phyloP scores from a whole-genome alignment of 169 alveolate genomes.

The Babesia bigemina region DNA sequence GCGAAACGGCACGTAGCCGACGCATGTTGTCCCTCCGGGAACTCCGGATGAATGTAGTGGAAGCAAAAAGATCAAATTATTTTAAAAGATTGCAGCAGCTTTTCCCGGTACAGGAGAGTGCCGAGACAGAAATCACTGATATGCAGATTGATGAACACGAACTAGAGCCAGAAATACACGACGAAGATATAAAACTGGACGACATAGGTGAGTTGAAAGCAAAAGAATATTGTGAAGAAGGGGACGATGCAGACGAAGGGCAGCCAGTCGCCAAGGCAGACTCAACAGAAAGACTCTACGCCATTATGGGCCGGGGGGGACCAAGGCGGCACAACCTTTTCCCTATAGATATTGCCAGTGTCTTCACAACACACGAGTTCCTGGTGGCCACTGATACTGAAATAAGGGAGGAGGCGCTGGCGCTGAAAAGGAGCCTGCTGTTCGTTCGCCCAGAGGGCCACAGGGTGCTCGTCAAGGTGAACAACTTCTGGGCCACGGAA shows the following conservation, averaged over 20 bases:
- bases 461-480: slow-evolving; percentile 38
- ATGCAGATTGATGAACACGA: neutral
- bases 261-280: too few relatives aligned
- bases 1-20: slow-evolving; percentile 13
- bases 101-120: neutral
- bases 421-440: slow-evolving; percentile 34
- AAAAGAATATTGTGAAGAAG: neutral
- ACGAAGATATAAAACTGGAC: neutral
- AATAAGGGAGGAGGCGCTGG: slow-evolving; percentile 59
- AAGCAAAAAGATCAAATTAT: slow-evolving; percentile 4
- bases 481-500: slow-evolving; percentile 45
- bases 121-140: neutral
- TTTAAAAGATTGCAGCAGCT: slow-evolving; percentile 2
- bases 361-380: slow-evolving; percentile 60
- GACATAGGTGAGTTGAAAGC: neutral
- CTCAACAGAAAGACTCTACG: neutral
- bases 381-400: slow-evolving; percentile 35
- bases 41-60: slow-evolving; percentile 22
- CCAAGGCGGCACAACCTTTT: neutral
- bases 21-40: slow-evolving; percentile 15
- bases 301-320: neutral
- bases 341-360: slow-evolving; percentile 1
- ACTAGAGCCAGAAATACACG: neutral
- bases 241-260: too few relatives aligned
- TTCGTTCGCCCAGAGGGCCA: slow-evolving; percentile 62